Evolutionary conservation across 2,329 filamentous ascomycete species (phyloP), one percentile per base, ranked within the genome.

Genomic region (Paramyrothecium roridum): DNA sequence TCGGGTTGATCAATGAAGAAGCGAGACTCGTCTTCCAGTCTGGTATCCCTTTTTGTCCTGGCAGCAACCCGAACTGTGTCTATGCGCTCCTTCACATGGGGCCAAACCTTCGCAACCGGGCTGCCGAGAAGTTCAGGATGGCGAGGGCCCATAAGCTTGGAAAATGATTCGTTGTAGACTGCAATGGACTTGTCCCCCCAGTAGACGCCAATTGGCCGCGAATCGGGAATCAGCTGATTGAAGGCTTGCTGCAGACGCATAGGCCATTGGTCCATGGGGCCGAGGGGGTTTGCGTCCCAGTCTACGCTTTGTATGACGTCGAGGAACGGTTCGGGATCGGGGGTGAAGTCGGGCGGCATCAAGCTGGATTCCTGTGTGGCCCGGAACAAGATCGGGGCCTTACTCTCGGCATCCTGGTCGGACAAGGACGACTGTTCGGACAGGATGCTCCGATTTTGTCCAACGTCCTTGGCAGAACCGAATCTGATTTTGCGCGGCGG

Each of bases 111-210:
- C 23, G 76, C 75, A 57, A 88, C 71, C 23, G 77, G 78, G 63
- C 81, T 80, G 2, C 87, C 87, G 69, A 90, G 80, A 12, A 89
- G 69, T 2, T 64, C 63, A 1, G 87, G 87, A 63, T 90, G 87
- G 56, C 85, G 86, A 54, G 84, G 78, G 13, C 85, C 86, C 51
- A 84, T 84, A 19, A 88, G 76, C 55, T 80, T 72, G 56, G 83
- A 78, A 62, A 87, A 88, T 1, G 85, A 82, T 65, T 88, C 85
- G 59, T 89, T 89, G 70, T 89, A 89, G 3, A 89, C 81, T 8
- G 84, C 83, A 21, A 85, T 78, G 49, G 84, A 76, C 34, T 87
- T 78, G 2, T 79, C 73, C 1, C 85, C 85, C 85, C 85, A 88
- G 61, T 87, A 88, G 70, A 86, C 83, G 11, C 82, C 82, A 22